Conservation (phyloP, 805 yeast genomes). For the Saturnispora galanensis region DNA sequence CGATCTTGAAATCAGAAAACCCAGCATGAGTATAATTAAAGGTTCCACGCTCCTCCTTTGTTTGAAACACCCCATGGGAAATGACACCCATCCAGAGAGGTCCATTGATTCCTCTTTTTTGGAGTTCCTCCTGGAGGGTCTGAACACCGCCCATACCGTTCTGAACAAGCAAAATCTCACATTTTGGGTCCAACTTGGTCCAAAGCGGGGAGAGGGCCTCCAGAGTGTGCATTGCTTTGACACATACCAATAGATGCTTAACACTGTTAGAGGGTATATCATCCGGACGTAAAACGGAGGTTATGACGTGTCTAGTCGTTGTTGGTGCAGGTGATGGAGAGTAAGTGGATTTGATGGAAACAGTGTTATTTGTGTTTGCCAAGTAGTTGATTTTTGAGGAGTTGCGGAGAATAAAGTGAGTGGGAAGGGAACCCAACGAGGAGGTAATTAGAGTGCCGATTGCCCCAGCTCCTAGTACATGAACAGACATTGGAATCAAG, state of each 20-base stretch:
- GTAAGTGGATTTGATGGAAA: slow-evolving; percentile 9
- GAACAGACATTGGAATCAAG: slow-evolving; percentile 13
- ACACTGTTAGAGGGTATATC: slow-evolving; percentile 16
- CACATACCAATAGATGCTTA: slow-evolving; percentile 49
- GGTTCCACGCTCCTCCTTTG: slow-evolving; percentile 19
- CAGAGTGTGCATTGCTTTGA: slow-evolving; percentile 70
- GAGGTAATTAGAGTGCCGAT: slow-evolving; percentile 26
- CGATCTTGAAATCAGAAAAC: slow-evolving; percentile 48
- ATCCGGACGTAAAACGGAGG: no score
- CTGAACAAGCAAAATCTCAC: slow-evolving; percentile 64
- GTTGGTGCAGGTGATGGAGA: no score
- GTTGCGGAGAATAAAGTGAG: slow-evolving; percentile 22
- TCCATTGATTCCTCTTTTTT: slow-evolving; percentile 36
- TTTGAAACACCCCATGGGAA: slow-evolving; percentile 70
- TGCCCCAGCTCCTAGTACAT: slow-evolving; percentile 28
- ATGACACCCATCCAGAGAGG: slow-evolving; percentile 76
- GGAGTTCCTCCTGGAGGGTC: slow-evolving; percentile 37
- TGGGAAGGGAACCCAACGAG: slow-evolving; percentile 16
- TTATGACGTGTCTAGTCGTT: no score
- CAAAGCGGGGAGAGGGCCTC: slow-evolving; percentile 50
- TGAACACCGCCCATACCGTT: slow-evolving; percentile 75
- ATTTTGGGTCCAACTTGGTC: slow-evolving; percentile 35
- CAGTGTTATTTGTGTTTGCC: slow-evolving; percentile 13
- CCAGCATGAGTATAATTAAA: slow-evolving; percentile 62
- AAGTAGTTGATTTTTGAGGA: slow-evolving; percentile 17